These are phyloP conservation scores for Eimeria tenella DNA, from an alignment of 169 alveolate genomes.

Conservation along the genomic window DNA sequence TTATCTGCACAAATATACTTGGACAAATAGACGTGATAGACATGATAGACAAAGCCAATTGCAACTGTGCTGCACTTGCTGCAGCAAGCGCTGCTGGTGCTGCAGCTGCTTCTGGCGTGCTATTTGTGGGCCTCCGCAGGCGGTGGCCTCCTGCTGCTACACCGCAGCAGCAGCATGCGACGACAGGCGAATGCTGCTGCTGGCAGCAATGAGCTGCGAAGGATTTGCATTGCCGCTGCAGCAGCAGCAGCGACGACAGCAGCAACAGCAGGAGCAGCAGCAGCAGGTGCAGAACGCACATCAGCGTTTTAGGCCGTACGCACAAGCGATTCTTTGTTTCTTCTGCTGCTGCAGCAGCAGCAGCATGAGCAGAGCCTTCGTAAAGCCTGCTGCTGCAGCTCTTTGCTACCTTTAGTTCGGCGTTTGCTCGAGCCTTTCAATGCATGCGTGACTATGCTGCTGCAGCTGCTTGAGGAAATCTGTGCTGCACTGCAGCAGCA, in stretches of 20 bases:
- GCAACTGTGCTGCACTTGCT: too few species aligned
- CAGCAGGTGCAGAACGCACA: neutral
- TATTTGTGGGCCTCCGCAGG: neutral
- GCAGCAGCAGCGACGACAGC: neutral
- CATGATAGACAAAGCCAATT: too few species aligned
- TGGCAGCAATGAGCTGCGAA: neutral
- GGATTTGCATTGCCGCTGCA: neutral
- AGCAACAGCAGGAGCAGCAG: neutral
- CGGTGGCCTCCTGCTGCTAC: neutral
- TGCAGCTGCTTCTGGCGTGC: neutral
- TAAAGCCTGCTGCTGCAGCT: neutral
- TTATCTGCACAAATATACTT: too few species aligned
- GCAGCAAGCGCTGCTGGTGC: too few species aligned
- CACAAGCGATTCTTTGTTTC: neutral
- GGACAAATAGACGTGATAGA: too few species aligned
- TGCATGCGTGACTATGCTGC: neutral
- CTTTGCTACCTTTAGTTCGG: neutral
- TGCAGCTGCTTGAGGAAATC: neutral
- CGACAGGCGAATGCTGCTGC: neutral
- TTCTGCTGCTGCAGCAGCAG: conserved; percentile 1
- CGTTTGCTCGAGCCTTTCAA: neutral
- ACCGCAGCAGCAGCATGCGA: neutral
- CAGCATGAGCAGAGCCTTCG: neutral
- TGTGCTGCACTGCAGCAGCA: neutral
- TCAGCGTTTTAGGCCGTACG: neutral